Base-by-base conservation (phyloP, 441 rosid species). In the Erysimum pusillum region DNA sequence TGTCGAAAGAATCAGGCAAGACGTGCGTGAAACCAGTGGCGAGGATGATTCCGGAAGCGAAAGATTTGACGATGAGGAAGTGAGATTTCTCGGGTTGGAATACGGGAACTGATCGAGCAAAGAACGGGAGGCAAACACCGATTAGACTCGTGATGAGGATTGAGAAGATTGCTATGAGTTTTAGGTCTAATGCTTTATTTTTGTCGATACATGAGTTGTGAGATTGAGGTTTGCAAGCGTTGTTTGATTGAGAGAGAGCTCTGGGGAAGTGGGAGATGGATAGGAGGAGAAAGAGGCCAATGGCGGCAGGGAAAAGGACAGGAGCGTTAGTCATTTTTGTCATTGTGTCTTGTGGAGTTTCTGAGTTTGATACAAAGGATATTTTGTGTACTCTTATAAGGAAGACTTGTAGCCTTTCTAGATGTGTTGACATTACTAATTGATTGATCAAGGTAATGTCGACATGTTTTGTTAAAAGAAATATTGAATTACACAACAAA, bases 21-120 rank as follows among this genome's bases (percentile, higher is more conserved):
- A 79, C 75, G 2, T 73, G 78, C 52, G 67, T 78, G 20, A 72
- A 78, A 20, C 74, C 81, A 38, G 81, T 78, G 2, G 81, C 49
- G 35, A 78, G 77, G 42, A 78, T 78, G 58, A 78, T 72, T 4
- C 81, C 81, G 6, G 81, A 72, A 4, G 81, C 81, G 28, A 78
- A 78, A 0, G 81, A 59, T 60, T 78, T 78, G n/a, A 73, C 28
- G 31, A 78, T 51, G 12, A 78, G 59, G 35, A 67, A 73, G 42
- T n/a, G 69, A 34, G 72, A 57, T 59, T 39, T 77, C 8, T 66
- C 73, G 9, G 77, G 81, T 4, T 72, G 54, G n/a, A 71, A 77
- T 38, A 57, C 77, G 5, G 81, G 39, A 48, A 77, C 41, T 17
- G 81, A 71, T n/a, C 73, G 68, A 7, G 67, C 65, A 2, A 66